Percentiles rank a stretch among this genome's conserved stretches.
phyloP scores from a whole-genome alignment of 2,329 filamentous ascomycete species.

The Colletotrichum sp. region DNA sequence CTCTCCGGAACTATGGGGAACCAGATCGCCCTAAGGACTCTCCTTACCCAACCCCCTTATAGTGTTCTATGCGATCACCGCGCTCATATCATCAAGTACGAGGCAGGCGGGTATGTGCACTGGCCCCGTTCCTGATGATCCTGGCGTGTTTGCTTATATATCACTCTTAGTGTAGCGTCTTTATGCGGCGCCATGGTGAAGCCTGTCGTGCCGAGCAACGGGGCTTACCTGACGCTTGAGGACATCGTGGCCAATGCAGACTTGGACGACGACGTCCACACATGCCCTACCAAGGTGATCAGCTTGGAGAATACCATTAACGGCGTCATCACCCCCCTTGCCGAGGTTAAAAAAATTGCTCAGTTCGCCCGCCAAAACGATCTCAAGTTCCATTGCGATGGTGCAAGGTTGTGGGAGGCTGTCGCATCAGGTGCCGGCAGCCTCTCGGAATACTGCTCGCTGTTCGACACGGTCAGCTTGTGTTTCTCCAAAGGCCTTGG shows the following conservation, averaged over 20 bases:
- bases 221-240: slow-evolving; percentile 74
- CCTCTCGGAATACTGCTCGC: slow-evolving; percentile 67
- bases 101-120: slow-evolving; percentile 60
- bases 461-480: slow-evolving; percentile 76
- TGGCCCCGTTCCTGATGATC: neutral
- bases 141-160: neutral
- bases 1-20: slow-evolving; percentile 95
- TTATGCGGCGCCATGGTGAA: slow-evolving; percentile 75
- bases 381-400: slow-evolving; percentile 78
- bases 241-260: slow-evolving; percentile 72
- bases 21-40: slow-evolving; percentile 79
- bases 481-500: slow-evolving; percentile 86
- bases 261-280: slow-evolving; percentile 73
- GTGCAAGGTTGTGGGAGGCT: slow-evolving; percentile 83
- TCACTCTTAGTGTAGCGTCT: slow-evolving; percentile 64
- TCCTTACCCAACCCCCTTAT: slow-evolving; percentile 80
- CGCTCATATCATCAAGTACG: slow-evolving; percentile 75
- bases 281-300: slow-evolving; percentile 81
- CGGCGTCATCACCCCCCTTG: slow-evolving; percentile 78
- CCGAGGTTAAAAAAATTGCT: slow-evolving; percentile 71
- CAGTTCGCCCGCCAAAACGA: slow-evolving; percentile 68
- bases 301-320: slow-evolving; percentile 85
- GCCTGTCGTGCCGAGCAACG: slow-evolving; percentile 71
- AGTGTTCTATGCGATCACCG: slow-evolving; percentile 79
- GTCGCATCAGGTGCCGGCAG: slow-evolving; percentile 71